A percentile compares a stretch with the other conserved stretches of the same genome.
phyloP scores from a whole-genome alignment of 129 eudicot species.

The Gnaphalium uliginosum region DNA sequence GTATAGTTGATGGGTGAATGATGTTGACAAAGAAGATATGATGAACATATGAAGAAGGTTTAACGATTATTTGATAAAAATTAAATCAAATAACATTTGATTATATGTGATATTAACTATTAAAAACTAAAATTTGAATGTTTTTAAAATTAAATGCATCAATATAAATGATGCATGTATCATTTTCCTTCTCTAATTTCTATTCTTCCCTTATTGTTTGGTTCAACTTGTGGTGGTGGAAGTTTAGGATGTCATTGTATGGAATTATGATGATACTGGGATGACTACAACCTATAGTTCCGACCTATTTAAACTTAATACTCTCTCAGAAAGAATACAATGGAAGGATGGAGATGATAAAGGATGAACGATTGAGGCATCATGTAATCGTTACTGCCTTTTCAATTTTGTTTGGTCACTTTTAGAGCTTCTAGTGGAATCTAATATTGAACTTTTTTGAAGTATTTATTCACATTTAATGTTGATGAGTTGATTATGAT shows the following conservation, averaged over 20 bases:
- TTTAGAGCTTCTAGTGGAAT: constrained; percentile 19
- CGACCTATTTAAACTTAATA: background rate
- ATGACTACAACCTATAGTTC: constrained; percentile 10
- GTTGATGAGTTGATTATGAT: background rate
- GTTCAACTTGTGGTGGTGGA: background rate
- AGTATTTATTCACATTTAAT: constrained; percentile 16
- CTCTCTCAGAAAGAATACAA: background rate
- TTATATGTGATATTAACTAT: no score
- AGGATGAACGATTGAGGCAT: constrained; percentile 5
- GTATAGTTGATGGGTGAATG: no score
- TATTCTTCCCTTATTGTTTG: background rate
- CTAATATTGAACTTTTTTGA: constrained; percentile 1
- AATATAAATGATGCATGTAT: no score
- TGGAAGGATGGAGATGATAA: background rate
- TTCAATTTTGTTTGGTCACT: constrained; percentile 4
- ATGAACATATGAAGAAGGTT: no score
- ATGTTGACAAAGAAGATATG: no score
- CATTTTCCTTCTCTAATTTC: no score
- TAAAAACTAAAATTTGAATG: no score
- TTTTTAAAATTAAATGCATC: no score
- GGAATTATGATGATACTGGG: constrained; percentile 12
- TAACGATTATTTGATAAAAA: no score
- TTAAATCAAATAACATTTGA: no score
- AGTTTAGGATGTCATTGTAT: background rate
- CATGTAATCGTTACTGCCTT: constrained; percentile 18